Evolutionary conservation across 164 flowering plant genomes (phyloP).

Genomic region (Vitis vinifera): ASM3070453v1 NC_081810.1:21499001-21499500

Average conservation of each 20-base stretch:
- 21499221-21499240: constrained; percentile 80
- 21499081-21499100: constrained; percentile 97
- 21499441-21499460: constrained; percentile 29
- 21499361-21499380: constrained; percentile 23
- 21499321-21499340: constrained; percentile 28
- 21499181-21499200: constrained; percentile 86
- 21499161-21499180: constrained; percentile 78
- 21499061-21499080: constrained; percentile 88
- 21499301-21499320: constrained; percentile 38
- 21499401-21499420: constrained; percentile 26
- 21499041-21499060: constrained; percentile 76
- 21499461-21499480: constrained; percentile 15
- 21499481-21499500: constrained; percentile 23
- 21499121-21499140: constrained; percentile 90
- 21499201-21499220: constrained; percentile 96
- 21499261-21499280: constrained; percentile 82
- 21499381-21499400: constrained; percentile 11
- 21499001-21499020: constrained; percentile 91
- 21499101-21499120: constrained; percentile 78
- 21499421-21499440: constrained; percentile 18
- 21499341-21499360: constrained; percentile 18
- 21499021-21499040: constrained; percentile 76
- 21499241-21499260: constrained; percentile 79
- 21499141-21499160: constrained; percentile 80
- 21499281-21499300: constrained; percentile 77